phyloP scores from a whole-genome alignment of 495 filamentous ascomycete species.

The Xylaria palmicola region DNA sequence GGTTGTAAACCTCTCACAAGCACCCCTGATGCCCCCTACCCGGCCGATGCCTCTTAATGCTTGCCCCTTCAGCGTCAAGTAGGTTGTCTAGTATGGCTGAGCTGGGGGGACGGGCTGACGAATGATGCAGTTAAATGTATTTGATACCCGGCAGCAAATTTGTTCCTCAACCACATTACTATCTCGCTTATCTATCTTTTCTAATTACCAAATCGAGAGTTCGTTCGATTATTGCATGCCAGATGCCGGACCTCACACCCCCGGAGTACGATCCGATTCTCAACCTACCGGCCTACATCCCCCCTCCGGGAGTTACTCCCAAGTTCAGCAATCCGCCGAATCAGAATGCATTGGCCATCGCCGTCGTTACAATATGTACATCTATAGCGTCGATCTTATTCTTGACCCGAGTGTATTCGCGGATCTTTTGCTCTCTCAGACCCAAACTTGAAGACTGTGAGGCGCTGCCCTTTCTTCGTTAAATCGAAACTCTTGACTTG shows the following conservation, averaged over 20 bases:
- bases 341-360: conserved; percentile 22
- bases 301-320: conserved; percentile 24
- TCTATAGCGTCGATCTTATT: conserved; percentile 14
- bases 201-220: too few relatives aligned
- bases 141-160: too few relatives aligned
- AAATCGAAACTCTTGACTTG: background rate
- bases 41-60: too few relatives aligned
- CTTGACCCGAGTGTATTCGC: conserved; percentile 21
- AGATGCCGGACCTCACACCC: conserved; percentile 12
- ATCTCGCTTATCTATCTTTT: too few relatives aligned
- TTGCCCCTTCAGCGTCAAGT: too few relatives aligned
- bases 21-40: too few relatives aligned
- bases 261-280: conserved; percentile 15
- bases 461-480: background rate
- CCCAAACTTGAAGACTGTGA: conserved; percentile 21
- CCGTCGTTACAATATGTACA: conserved; percentile 20
- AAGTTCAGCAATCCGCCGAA: conserved; percentile 31
- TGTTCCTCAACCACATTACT: too few relatives aligned
- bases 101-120: too few relatives aligned
- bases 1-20: too few relatives aligned
- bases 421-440: conserved; percentile 21
- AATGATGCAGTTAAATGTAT: too few relatives aligned
- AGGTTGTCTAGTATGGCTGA: too few relatives aligned
- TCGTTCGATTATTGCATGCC: too few relatives aligned
- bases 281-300: conserved; percentile 25